phyloP scores from a whole-genome alignment of 768 basidiomycete species.

The Mycena olivaceomarginata region DNA sequence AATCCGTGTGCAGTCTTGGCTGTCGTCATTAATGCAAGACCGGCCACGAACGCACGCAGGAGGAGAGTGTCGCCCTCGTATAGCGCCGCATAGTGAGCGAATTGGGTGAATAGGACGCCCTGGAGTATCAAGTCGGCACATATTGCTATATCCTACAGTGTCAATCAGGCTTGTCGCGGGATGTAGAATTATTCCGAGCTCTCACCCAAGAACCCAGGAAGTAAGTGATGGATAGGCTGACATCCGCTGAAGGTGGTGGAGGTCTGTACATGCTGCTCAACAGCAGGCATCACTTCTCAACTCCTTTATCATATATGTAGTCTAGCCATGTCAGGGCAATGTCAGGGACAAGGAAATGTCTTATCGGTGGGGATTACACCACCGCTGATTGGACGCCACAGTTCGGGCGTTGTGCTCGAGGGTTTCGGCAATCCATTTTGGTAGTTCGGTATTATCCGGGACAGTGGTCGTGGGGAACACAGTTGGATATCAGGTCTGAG shows the following conservation, averaged over 20 bases:
- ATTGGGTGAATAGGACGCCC: conserved; percentile 2
- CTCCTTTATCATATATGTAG: not conserved
- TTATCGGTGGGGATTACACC: not conserved
- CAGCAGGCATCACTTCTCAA: not conserved
- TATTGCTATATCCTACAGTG: conserved; percentile 8
- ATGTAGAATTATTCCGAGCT: not conserved
- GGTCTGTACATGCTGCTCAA: not conserved
- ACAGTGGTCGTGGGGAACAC: no score
- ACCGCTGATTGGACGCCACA: not conserved
- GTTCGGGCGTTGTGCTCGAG: no score
- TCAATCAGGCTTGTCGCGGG: not conserved
- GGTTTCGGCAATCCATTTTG: no score
- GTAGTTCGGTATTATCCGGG: no score
- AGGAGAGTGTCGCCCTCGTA: not conserved
- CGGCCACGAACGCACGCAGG: conserved; percentile 1
- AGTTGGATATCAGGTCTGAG: no score
- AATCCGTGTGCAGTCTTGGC: not conserved
- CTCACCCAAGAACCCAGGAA: conserved; percentile 12
- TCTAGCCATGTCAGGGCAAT: not conserved
- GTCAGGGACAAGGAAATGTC: not conserved
- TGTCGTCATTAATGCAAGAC: not conserved
- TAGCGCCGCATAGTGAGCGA: conserved; percentile 14
- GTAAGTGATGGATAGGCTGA: not conserved
- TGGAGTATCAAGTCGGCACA: conserved; percentile 1
- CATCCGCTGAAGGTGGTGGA: not conserved